Percentiles rank a stretch among this genome's conserved stretches.
Conservation (phyloP, 2,329 filamentous ascomycete genomes). For the Anthostomella pinea region DNA sequence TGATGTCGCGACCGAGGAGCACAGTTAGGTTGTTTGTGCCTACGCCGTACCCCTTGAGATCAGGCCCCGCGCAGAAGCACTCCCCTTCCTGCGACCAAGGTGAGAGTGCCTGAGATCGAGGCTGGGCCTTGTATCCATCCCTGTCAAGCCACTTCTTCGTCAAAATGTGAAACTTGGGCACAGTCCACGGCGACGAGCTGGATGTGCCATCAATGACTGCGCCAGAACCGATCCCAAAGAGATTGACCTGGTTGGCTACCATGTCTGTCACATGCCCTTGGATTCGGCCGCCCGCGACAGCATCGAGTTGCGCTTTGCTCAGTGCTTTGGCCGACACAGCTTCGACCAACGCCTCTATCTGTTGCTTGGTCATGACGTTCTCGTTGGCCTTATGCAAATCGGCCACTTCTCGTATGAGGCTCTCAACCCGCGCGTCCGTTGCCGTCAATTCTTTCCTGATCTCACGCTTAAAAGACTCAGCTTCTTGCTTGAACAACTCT, state of each 20-base stretch:
- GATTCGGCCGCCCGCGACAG: constrained; percentile 46
- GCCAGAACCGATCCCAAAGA: constrained; percentile 64
- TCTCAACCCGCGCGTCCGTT: constrained; percentile 16
- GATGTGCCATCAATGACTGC: constrained; percentile 58
- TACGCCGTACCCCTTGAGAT: constrained; percentile 42
- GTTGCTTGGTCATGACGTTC: constrained; percentile 36
- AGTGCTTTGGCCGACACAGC: constrained; percentile 42
- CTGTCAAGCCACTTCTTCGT: constrained; percentile 27
- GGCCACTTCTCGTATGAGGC: constrained; percentile 29
- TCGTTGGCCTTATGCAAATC: constrained; percentile 24
- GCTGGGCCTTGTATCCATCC: constrained; percentile 25
- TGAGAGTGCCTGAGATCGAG: constrained; percentile 56
- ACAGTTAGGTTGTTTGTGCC: constrained; percentile 63
- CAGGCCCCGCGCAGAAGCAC: constrained; percentile 74
- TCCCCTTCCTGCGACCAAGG: constrained; percentile 78
- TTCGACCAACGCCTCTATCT: constrained; percentile 42
- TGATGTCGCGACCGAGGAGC: constrained; percentile 53
- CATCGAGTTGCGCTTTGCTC: constrained; percentile 44
- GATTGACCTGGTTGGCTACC: constrained; percentile 64
- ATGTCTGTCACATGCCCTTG: constrained; percentile 41
- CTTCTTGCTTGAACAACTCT: constrained; percentile 31
- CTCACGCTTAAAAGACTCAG: constrained; percentile 26
- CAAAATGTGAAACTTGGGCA: constrained; percentile 23
- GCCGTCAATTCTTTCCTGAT: constrained; percentile 19
- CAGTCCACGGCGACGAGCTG: constrained; percentile 58